phyloP scores from a whole-genome alignment of 169 alveolate species.

The Prorocentrum cordatum region DNA sequence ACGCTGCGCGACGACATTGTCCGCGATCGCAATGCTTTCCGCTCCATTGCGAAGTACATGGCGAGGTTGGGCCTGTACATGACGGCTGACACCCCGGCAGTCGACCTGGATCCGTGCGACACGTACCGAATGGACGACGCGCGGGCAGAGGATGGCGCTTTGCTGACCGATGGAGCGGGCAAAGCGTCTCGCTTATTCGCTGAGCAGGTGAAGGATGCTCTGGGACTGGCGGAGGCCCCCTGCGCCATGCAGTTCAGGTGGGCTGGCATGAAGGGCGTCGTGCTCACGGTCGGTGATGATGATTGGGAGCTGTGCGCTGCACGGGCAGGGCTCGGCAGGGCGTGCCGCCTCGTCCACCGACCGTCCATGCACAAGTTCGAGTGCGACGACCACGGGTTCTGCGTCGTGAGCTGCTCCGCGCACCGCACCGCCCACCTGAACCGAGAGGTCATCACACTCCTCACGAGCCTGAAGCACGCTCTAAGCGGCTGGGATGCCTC shows the following conservation, averaged over 20 bases:
- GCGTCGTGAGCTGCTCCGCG: background rate
- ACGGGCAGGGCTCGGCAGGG: background rate
- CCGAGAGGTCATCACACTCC: constrained; percentile 5
- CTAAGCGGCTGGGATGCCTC: background rate
- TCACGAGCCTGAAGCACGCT: background rate
- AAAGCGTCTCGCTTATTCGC: background rate
- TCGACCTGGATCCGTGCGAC: background rate
- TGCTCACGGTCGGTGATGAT: background rate
- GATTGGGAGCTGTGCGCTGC: background rate
- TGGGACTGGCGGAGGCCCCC: background rate
- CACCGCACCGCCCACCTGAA: background rate
- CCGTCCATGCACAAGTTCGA: background rate
- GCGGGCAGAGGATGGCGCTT: background rate
- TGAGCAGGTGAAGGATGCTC: background rate
- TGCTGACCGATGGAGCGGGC: background rate
- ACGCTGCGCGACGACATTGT: background rate
- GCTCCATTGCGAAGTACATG: background rate
- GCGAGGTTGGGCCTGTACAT: background rate
- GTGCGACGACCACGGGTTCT: background rate
- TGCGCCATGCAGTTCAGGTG: background rate
- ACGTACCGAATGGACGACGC: background rate
- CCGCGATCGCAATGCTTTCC: background rate
- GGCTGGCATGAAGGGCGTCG: constrained; percentile 5
- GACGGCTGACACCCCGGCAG: background rate
- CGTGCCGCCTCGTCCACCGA: background rate